Conservation (phyloP, 805 yeast species). For the Candida schatavii region DNA sequence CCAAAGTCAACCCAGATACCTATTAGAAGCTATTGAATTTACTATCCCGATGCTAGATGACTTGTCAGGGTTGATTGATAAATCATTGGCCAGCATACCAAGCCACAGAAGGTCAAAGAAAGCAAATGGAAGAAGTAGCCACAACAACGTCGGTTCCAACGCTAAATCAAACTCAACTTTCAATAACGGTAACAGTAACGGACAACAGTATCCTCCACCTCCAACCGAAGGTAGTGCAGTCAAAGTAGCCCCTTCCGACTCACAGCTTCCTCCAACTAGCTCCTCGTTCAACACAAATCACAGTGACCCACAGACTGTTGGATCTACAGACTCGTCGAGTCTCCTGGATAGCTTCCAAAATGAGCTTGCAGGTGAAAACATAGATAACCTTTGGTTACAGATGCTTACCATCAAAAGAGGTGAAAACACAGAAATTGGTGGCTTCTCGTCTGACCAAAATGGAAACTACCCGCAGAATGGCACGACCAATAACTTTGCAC, state of each 20-base stretch:
- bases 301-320: not conserved
- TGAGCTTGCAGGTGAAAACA: conserved; percentile 12
- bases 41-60: conserved; percentile 19
- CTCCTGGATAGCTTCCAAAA: conserved; percentile 6
- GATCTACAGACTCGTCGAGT: conserved; percentile 1
- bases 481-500: no score
- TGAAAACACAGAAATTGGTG: not conserved
- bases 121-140: not conserved
- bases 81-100: conserved; percentile 14
- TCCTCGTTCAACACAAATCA: not conserved
- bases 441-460: not conserved
- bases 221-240: not conserved
- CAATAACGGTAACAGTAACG: not conserved
- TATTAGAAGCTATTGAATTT: conserved; percentile 6
- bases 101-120: conserved; percentile 6
- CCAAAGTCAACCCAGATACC: not conserved
- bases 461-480: not conserved
- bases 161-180: no score
- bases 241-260: not conserved
- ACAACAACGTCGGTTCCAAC: not conserved
- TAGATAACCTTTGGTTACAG: conserved; percentile 19
- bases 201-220: no score
- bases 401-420: conserved; percentile 10
- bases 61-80: conserved; percentile 19
- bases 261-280: not conserved